phyloP scores from a whole-genome alignment of 352 stramenopile genomes.

The Achlya hypogyna region DNA sequence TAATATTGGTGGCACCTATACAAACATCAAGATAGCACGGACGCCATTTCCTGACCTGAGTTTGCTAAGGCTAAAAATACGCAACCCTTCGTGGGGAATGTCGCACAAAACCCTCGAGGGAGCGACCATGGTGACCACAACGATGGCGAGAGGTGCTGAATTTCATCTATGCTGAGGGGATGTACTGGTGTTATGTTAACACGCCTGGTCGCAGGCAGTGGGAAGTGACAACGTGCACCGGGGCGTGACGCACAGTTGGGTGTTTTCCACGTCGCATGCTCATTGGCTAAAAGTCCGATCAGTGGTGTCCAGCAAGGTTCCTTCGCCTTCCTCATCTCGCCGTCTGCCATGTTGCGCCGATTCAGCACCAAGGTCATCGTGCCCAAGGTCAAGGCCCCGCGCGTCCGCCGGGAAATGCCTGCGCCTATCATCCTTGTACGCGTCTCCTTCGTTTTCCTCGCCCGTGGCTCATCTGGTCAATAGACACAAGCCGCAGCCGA shows the following conservation, averaged over 20 bases:
- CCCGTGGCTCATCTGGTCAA: not conserved
- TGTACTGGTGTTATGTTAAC: no score
- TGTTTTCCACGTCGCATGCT: not conserved
- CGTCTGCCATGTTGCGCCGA: not conserved
- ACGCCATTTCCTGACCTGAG: no score
- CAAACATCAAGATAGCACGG: not conserved
- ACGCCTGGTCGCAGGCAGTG: no score
- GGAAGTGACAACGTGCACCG: no score
- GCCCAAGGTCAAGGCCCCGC: not conserved
- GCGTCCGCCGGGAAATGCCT: conserved; percentile 15
- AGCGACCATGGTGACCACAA: no score
- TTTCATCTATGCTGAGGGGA: no score
- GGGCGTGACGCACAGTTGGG: not conserved
- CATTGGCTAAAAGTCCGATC: not conserved
- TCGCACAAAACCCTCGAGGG: no score
- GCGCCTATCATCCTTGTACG: conserved; percentile 20
- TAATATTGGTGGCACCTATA: not conserved
- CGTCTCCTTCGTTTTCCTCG: not conserved
- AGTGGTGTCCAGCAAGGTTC: not conserved
- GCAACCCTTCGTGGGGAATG: no score
- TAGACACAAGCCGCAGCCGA: conserved; percentile 82
- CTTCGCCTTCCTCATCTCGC: not conserved
- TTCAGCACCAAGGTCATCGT: conserved; percentile 2
- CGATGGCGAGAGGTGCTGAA: no score
- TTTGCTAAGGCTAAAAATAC: no score